phyloP scores from a whole-genome alignment of 2,329 filamentous ascomycete genomes.

The Hypoxylon sp. region DNA sequence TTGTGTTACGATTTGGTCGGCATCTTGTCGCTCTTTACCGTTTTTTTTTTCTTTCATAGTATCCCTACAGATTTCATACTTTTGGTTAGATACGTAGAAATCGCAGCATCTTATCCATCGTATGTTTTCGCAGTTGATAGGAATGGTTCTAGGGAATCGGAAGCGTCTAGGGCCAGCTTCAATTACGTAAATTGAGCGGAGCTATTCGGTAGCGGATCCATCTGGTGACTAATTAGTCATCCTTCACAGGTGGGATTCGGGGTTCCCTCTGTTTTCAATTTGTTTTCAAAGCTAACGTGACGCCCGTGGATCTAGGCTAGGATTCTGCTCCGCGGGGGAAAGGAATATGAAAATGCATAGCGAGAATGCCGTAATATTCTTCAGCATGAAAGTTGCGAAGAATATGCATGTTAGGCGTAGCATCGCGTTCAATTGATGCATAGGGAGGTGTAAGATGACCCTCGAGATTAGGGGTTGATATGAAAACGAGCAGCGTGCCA shows the following conservation, averaged over 20 bases:
- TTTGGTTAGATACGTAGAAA: constrained; percentile 7
- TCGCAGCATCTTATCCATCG: constrained; percentile 18
- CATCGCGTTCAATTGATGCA: neutral
- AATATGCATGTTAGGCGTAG: constrained; percentile 5
- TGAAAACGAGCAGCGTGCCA: neutral
- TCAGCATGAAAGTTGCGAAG: constrained; percentile 1
- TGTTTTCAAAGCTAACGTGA: constrained; percentile 10
- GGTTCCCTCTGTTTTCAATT: neutral
- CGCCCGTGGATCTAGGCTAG: neutral
- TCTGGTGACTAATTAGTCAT: constrained; percentile 30
- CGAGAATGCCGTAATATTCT: constrained; percentile 18
- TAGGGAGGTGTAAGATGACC: neutral
- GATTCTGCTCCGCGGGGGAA: neutral
- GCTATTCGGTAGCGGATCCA: neutral
- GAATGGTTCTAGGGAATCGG: constrained; percentile 7
- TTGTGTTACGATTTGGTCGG: constrained; percentile 17
- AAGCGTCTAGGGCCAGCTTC: constrained; percentile 22
- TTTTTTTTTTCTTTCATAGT: constrained; percentile 4
- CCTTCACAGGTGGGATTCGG: constrained; percentile 25
- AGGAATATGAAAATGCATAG: neutral
- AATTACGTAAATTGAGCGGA: constrained; percentile 36
- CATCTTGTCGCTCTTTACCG: constrained; percentile 15
- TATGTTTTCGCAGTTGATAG: constrained; percentile 22
- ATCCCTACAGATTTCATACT: constrained; percentile 9
- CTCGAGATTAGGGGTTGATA: neutral